Evolutionary conservation across 2,329 filamentous ascomycete species (phyloP).

Genomic region (Penicillium fuscoglaucum): DNA sequence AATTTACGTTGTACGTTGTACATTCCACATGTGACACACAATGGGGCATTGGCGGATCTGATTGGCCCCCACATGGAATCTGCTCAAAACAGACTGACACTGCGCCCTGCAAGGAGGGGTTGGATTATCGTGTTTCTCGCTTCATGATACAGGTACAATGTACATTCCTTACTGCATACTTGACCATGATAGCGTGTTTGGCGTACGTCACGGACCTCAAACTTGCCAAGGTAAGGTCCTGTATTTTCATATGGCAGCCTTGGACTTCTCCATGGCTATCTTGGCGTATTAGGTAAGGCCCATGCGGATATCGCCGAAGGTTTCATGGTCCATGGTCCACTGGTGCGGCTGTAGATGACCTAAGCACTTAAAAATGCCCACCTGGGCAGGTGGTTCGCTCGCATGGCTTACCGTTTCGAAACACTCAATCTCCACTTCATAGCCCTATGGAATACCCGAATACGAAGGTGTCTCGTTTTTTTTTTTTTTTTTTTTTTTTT

Average conservation of each 20-base stretch:
- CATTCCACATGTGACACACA: slow-evolving; percentile 6
- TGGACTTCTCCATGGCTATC: neutral
- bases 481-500: neutral
- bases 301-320: slow-evolving; percentile 2
- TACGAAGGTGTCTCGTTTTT: neutral
- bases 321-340: neutral
- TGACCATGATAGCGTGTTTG: slow-evolving; percentile 1
- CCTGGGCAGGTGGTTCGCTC: slow-evolving; percentile 1
- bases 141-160: neutral
- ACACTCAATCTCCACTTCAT: neutral
- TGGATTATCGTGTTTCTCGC: neutral
- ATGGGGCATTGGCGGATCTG: neutral
- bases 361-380: neutral
- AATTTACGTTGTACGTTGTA: neutral
- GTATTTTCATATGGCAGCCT: neutral
- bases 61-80: slow-evolving; percentile 1
- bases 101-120: slow-evolving; percentile 5
- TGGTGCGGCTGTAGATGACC: neutral
- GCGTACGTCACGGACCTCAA: neutral
- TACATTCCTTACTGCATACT: slow-evolving; percentile 6
- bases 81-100: neutral
- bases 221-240: neutral
- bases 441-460: slow-evolving; percentile 5
- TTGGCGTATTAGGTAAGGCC: neutral
- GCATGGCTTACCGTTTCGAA: slow-evolving; percentile 3